Evolutionary conservation across 2,329 filamentous ascomycete species (phyloP), one percentile per base, ranked within the genome.

Genomic region (Fusarium aywerte): DNA sequence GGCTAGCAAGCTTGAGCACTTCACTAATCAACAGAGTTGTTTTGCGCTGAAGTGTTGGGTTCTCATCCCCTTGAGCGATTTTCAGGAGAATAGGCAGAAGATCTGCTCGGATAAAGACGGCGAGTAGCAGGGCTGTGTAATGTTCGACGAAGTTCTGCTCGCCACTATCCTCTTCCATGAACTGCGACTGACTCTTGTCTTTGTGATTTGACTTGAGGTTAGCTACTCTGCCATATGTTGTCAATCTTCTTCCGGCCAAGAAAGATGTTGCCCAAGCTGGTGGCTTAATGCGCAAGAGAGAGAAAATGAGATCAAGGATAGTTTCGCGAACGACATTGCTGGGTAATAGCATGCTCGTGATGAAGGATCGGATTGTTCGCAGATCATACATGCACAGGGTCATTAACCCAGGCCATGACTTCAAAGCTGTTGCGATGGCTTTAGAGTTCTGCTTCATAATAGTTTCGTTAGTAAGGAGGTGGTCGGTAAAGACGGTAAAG

Each of bases 241-340:
- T 99, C 44, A 99, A 83, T 61, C 96, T 86, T 68, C 96, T 88
- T 9, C 96, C 96, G 33, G 96, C 96, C 44, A 99, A 85, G 76
- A 97, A 99, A 0, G 95, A 96, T 0, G 93, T 94, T 9, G 96
- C 96, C 96, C 96, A 99, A 5, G 10, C 93, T 90, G 40, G 96
- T 89, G 59, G 94, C 44, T 98, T 98, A 75, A 99, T 97, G 33
- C 95, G 89, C 50, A 99, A 79, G 4, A 90, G 76, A 1, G 85
- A 84, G 73, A 96, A 97, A 18, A 99, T 80, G 13, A 99, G 82
- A 76, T 99, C 96, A 62, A 99, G 84, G 18, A 97, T 89, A 1
- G 94, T 90, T 74, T 97, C 93, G 47, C 86, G 82, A 45, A 89
- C 84, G 1, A 78, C 75, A 7, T 83, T 78, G 53, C 82, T 85